Evolutionary conservation across 148 eudicot species (phyloP), one percentile per base, ranked within the genome.

Genomic region (Silene latifolia): DNA sequence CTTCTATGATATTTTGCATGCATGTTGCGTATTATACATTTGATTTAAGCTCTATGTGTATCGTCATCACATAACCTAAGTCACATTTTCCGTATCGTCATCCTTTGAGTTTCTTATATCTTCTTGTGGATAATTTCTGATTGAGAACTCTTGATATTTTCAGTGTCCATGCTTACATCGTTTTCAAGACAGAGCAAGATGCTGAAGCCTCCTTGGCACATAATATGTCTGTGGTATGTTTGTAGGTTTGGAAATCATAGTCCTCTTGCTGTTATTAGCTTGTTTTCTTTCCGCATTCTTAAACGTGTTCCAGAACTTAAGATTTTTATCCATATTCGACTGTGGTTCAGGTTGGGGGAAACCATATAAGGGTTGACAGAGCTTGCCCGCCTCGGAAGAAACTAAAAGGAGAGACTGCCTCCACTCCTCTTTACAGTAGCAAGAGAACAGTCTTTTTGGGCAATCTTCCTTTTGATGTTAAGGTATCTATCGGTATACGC

Each of bases 371-470:
- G 57, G 92, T 95, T 75, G 99, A 95, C 83, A 90, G 99, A 84
- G 97, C 99, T 27, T 95, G 99, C 71, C 99, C 99, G 63, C 99
- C 99, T 24, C 93, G 96, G 64, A 95, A 95, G 91, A 95, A 95
- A 76, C 76, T 95, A 72, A 92, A 92, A 88, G 97, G 91, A 75
- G 99, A 89, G 8, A 68, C 67, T 75, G 72, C 80, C 77, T 77
- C 86, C 39, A 47, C 80, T 27, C 23, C 80, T 66, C 91, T 90
- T 57, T 95, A 92, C 83, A 97, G 86, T 79, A 87, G 76, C 75
- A 89, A 89, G 80, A 89, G 93, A 85, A 92, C 97, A 24, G 84
- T 90, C 74, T 89, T 95, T 81, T 80, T 95, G 32, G 99, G 96
- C 42, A 92, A 95, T 83, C 88, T 95, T 69, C 99, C 99, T 20